phyloP scores from a whole-genome alignment of 2,329 filamentous ascomycete species.

The Paecilomyces formosus region DNA sequence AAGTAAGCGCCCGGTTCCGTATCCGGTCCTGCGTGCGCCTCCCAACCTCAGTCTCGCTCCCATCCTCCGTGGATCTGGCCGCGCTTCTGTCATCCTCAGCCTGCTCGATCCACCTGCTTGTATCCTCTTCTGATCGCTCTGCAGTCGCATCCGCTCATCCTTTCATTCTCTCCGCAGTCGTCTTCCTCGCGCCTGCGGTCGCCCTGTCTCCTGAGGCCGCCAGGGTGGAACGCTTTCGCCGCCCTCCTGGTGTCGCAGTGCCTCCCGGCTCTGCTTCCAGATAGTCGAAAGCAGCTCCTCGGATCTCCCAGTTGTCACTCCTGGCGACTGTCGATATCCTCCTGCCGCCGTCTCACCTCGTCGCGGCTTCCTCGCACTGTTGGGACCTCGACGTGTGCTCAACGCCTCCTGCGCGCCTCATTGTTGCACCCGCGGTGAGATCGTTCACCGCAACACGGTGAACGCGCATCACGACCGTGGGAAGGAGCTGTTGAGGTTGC shows the following conservation, averaged over 20 bases:
- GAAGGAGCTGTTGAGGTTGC: neutral
- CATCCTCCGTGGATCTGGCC: conserved; percentile 10
- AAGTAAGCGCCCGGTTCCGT: conserved; percentile 15
- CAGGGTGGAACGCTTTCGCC: conserved; percentile 3
- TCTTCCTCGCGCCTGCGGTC: neutral
- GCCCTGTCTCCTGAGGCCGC: neutral
- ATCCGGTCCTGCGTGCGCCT: conserved; percentile 3
- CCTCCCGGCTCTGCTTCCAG: neutral
- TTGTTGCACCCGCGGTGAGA: conserved; percentile 15
- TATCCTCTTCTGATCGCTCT: neutral
- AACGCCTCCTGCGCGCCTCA: conserved; percentile 19
- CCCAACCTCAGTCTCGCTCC: conserved; percentile 11
- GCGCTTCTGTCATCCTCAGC: conserved; percentile 8
- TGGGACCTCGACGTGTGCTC: conserved; percentile 2
- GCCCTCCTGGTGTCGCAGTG: conserved; percentile 1
- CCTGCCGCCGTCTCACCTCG: neutral
- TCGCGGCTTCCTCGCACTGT: neutral
- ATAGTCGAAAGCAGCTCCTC: neutral
- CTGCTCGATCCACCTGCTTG: neutral
- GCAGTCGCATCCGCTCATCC: neutral
- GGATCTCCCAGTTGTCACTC: neutral
- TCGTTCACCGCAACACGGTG: conserved; percentile 19
- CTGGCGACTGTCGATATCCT: neutral
- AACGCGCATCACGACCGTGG: conserved; percentile 21
- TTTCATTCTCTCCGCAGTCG: neutral